Evolutionary conservation across 2,329 filamentous ascomycete species (phyloP).

Genomic region (Colletotrichum spinosum): DNA sequence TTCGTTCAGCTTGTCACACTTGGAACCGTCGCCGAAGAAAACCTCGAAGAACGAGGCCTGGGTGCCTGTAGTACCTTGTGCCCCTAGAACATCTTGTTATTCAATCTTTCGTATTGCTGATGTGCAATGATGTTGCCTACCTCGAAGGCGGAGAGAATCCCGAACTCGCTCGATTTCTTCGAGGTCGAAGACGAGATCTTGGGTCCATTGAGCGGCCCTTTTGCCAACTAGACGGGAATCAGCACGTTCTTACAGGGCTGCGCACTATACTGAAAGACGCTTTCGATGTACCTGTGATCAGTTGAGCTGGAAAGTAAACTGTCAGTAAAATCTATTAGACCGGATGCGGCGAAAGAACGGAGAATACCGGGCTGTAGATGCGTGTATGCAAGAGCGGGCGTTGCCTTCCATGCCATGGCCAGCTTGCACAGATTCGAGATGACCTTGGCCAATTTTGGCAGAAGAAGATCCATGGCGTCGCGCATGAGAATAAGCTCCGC

Average conservation of each 20-base stretch:
- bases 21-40: conserved; percentile 59
- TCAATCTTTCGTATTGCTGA: no score
- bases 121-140: conserved; percentile 44
- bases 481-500: conserved; percentile 81
- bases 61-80: conserved; percentile 75
- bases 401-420: conserved; percentile 67
- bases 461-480: conserved; percentile 76
- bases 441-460: conserved; percentile 82
- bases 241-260: no score
- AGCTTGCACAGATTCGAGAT: conserved; percentile 80
- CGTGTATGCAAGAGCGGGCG: conserved; percentile 81
- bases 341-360: no score
- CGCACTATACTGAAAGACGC: no score
- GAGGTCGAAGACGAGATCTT: conserved; percentile 77
- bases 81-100: conserved; percentile 40
- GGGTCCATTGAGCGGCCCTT: conserved; percentile 78
- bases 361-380: conserved; percentile 69
- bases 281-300: conserved; percentile 54
- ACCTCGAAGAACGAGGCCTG: conserved; percentile 79
- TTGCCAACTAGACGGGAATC: conserved; percentile 62
- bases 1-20: conserved; percentile 66
- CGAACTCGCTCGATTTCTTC: conserved; percentile 77
- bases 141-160: conserved; percentile 78
- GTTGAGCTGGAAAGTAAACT: conserved; percentile 48
- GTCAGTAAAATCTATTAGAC: no score